Evolutionary conservation across 352 stramenopile genomes (phyloP), one percentile per base, ranked within the genome.

Genomic region (Globisporangium paroecandrum): DNA sequence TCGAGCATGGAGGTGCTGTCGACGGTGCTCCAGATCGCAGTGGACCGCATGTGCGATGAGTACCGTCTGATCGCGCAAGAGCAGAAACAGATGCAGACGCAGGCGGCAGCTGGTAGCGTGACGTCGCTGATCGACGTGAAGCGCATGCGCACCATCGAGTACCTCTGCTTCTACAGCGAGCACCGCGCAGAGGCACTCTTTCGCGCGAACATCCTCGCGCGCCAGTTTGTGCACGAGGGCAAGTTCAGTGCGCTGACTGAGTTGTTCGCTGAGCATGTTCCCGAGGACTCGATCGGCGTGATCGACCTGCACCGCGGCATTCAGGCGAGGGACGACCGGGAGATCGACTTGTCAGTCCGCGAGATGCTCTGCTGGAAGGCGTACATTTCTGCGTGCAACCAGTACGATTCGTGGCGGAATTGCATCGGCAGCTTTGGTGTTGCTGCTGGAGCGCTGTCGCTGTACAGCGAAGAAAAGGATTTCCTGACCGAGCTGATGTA

Each of bases 381-480:
- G 43, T 94, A 89, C 65, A 82, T 94, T 25, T 76, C 78, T 27
- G 85, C 86, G 2, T 82, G 69, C 63, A 75, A 75, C 38, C 76
- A 87, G 54, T 95, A 93, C 65, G 77, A 94, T 54, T 49, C 81
- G 38, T 95, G 88, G 88, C 77, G 82, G 66, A 82, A 77, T 62
- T 91, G 81, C 54, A 73, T 91, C 2, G 75, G 71, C 46, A 78
- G 38, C 32, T 36, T 55, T 36, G 49, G 41, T n/a, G 24, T 20
- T 15, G 54, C 32, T n/a, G 27, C 27, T 20, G 54, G 79, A 32
- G 29, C 58, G 58, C 70, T 27, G 55, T 34, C 64, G 22, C 67
- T 87, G 18, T 94, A 93, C 68, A 87, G 72, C 38, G 83, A 95
- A 63, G 86, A 94, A 70, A 93, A 94, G 69, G 74, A 87, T 13